Evolutionary conservation across 495 filamentous ascomycete species (phyloP), one percentile per base, ranked within the genome.

Genomic region (Penicillium crystallinum): DNA sequence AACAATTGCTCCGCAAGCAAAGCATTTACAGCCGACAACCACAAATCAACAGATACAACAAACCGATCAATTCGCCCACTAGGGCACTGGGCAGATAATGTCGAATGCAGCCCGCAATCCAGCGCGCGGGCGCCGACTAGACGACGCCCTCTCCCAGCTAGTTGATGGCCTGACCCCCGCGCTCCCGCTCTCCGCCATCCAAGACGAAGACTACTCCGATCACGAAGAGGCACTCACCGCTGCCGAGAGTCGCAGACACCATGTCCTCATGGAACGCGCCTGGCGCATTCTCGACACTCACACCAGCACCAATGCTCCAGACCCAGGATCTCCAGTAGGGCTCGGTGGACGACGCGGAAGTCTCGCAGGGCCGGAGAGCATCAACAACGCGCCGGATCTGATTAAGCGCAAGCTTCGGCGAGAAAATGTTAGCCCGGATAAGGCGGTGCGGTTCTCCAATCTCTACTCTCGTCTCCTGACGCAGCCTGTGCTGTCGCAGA

Each of bases 351-450:
- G 71, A 10, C 55, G 67, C 31, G 70, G 71, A 33, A 73, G 70
- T 25, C 23, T 68, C 31, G 66, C 69, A 11, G 67, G 63, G 8
- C 56, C 61, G 17, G 72, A 74, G 33, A 76, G 91, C 64, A 83
- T 95, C 39, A 91, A 96, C 67, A 90, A 96, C 77, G 88, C 90
- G 41, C 84, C 87, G 18, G 91, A 96, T 69, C 68, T 95, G 62
- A 97, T 97, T 69, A 91, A 91, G 72, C 84, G 87, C 64, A 87
- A 86, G 67, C 72, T 97, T 44, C 78, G 95, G 53, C 76, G 81
- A 49, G 81, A 85, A 18, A 87, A 89, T 57, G 75, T 77, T 29
- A 85, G 84, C 42, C 88, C 92, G 1, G 91, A 88, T 55, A 88
- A 91, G 64, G 90, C 90, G n/a, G 72, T 92, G 22, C 79, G 83